Conservation (phyloP, 73 alveolate species). For the Paramecium primaurelia region DNA sequence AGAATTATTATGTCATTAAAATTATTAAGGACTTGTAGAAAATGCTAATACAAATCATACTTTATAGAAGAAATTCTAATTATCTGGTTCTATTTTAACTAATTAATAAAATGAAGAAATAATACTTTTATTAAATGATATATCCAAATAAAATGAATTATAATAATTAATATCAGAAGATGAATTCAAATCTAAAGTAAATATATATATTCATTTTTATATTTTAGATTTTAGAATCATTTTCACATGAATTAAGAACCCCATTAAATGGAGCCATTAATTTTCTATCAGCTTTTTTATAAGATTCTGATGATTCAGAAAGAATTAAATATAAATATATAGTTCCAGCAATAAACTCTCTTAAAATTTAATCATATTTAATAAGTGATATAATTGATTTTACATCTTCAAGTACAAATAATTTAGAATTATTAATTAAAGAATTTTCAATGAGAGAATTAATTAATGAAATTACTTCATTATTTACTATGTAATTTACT, state of each 20-base stretch:
- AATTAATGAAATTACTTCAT: neutral
- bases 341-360: conserved; percentile 38
- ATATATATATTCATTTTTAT: neutral
- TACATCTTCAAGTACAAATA: neutral
- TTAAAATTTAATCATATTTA: conserved; percentile 28
- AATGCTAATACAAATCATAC: neutral
- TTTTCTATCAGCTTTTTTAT: neutral
- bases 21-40: neutral
- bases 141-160: neutral
- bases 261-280: conserved; percentile 47
- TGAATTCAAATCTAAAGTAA: conserved; percentile 34
- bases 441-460: neutral
- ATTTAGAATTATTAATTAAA: neutral
- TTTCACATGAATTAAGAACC: conserved; percentile 60
- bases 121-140: neutral
- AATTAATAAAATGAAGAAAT: neutral
- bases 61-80: neutral
- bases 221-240: conserved; percentile 38
- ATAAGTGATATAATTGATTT: conserved; percentile 56
- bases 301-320: neutral
- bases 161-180: neutral
- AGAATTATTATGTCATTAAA: neutral
- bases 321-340: neutral
- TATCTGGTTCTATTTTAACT: neutral
- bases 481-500: neutral